Conservation (phyloP, 352 stramenopile species). For the Peronospora farinosa region DNA sequence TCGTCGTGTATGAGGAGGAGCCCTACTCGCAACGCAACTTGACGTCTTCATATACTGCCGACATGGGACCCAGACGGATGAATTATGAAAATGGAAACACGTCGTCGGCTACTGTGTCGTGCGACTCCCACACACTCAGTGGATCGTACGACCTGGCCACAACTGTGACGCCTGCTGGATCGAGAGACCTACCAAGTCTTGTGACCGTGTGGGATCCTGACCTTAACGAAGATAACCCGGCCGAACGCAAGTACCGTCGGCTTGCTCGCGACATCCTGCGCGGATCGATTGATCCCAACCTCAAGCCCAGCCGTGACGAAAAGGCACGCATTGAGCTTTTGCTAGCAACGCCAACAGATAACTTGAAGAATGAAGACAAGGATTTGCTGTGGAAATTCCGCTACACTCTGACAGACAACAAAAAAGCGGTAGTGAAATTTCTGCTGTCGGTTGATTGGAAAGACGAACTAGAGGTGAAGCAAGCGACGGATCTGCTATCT, state of each 20-base stretch:
- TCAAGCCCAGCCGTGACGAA: constrained; percentile 95
- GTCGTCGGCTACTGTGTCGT: constrained; percentile 19
- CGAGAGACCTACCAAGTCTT: constrained; percentile 39
- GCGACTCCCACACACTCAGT: constrained; percentile 40
- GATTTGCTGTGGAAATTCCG: constrained; percentile 95
- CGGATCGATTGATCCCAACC: constrained; percentile 93
- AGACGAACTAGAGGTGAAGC: constrained; percentile 94
- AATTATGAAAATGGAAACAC: constrained; percentile 29
- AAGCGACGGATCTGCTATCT: constrained; percentile 77
- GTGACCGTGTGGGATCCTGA: constrained; percentile 83
- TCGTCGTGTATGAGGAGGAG: constrained; percentile 90
- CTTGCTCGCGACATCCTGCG: constrained; percentile 93
- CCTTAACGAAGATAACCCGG: constrained; percentile 85
- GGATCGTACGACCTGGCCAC: constrained; percentile 45
- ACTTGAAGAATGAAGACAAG: constrained; percentile 89
- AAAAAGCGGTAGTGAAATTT: constrained; percentile 97
- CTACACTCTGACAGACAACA: constrained; percentile 93
- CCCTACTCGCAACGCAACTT: constrained; percentile 76
- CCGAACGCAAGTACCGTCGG: constrained; percentile 98
- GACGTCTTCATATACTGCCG: constrained; percentile 45
- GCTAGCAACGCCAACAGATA: constrained; percentile 90
- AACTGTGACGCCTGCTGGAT: constrained; percentile 17
- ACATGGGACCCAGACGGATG: constrained; percentile 36
- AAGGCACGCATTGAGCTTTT: constrained; percentile 89
- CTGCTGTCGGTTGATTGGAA: constrained; percentile 97